Evolutionary conservation across 2,329 filamentous ascomycete genomes (phyloP), one percentile per base, ranked within the genome.

Genomic region (Pseudogymnoascus sp.): DNA sequence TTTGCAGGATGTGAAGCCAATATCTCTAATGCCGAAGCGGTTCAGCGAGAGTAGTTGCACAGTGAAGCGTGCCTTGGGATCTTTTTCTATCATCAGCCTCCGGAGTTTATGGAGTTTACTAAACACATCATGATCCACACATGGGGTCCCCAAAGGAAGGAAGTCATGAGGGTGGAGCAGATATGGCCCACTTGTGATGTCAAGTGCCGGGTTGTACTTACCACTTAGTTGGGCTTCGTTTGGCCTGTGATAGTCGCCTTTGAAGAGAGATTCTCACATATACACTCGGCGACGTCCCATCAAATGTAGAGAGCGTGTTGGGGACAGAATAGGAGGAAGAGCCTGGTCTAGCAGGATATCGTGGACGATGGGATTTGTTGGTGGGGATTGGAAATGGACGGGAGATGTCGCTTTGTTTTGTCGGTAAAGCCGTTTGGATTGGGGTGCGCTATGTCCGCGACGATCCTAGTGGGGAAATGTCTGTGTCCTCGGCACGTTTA

Each of bases 401-500:
- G 49, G 49, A 55, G 49, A 22, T 55, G 49, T 55, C 49, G 28
- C 49, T 55, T 55, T 55, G 49, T 55, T 55, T 33, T 35, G 49
- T 55, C 49, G 49, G 49, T 55, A 55, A 55, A 22, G 28, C 49
- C 28, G 49, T 55, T 55, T 55, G 28, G 49, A 55, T 55, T 11
- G 16, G 49, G 49, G 49, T 55, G 25, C 49, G 49, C 28, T 55
- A 55, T 55, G 49, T 55, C 49, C 49, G 49, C 49, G 49, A 55
- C 49, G 49, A 55, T 55, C 49, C 49, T 55, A 55, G 49, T 55
- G 49, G 49, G 49, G 49, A 55, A 55, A 22, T 25, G 49, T 35
- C 28, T 22, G 28, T 55, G 49, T 55, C 49, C 49, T 55, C 49
- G 49, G 49, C 49, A 55, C 49, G 49, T 55, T 55, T 55, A 55